A percentile compares a stretch with the other conserved stretches of the same genome.
Conservation (phyloP, 768 basidiomycete genomes). For the Calocybe cyanea region DNA sequence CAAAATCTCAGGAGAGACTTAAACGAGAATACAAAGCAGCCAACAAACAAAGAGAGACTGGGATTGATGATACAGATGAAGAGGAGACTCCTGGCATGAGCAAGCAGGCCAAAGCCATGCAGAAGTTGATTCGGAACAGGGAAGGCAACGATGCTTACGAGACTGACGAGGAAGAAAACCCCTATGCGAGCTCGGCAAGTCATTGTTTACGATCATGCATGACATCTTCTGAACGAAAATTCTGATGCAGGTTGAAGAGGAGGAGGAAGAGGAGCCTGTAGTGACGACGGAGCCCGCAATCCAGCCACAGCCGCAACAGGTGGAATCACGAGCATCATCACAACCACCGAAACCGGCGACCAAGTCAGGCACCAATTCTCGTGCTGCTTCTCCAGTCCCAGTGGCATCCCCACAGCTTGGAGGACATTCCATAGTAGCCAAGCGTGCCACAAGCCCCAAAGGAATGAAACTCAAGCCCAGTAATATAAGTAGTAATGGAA, state of each 20-base stretch:
- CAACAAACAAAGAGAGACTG: conserved; percentile 68
- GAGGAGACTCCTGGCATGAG: conserved; percentile 56
- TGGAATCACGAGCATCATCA: conserved; percentile 42
- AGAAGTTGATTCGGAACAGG: conserved; percentile 79
- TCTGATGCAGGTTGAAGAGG: conserved; percentile 58
- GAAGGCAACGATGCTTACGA: conserved; percentile 85
- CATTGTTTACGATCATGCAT: neutral
- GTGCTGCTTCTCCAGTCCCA: conserved; percentile 60
- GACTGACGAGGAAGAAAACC: conserved; percentile 80
- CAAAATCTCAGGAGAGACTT: conserved; percentile 60
- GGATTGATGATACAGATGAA: conserved; percentile 74
- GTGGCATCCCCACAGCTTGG: conserved; percentile 51
- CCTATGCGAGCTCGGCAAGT: conserved; percentile 75
- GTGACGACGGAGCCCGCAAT: conserved; percentile 38
- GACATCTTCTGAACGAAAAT: conserved; percentile 6
- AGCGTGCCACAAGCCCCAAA: conserved; percentile 83
- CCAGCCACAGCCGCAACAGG: conserved; percentile 45
- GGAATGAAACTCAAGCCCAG: conserved; percentile 52
- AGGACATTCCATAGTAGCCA: conserved; percentile 78
- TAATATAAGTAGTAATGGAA: conserved; percentile 46
- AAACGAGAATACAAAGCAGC: conserved; percentile 79
- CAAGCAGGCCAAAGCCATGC: conserved; percentile 74
- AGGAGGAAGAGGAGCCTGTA: conserved; percentile 64
- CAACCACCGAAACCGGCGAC: conserved; percentile 38
- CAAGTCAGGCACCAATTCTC: conserved; percentile 39